Percentiles rank a stretch among this genome's conserved stretches.
Conservation (phyloP, 352 stramenopile species). For the Pythium periplocum region DNA sequence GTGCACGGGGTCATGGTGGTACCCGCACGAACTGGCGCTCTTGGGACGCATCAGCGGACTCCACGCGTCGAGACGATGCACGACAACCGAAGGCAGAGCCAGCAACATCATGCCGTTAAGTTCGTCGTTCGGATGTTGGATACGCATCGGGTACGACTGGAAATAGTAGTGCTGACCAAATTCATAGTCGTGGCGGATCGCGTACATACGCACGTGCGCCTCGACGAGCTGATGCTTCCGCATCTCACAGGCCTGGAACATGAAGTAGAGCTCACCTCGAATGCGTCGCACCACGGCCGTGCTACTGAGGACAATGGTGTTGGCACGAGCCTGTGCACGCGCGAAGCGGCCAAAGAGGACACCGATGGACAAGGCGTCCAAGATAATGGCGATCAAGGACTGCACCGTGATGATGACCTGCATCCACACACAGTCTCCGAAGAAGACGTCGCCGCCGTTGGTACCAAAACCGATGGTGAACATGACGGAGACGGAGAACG, state of each 20-base stretch:
- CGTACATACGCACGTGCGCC: constrained; percentile 92
- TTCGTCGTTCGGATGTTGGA: constrained; percentile 92
- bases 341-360: constrained; percentile 94
- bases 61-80: constrained; percentile 91
- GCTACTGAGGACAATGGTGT: constrained; percentile 93
- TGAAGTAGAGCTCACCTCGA: constrained; percentile 90
- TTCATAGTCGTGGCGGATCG: constrained; percentile 74
- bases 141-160: constrained; percentile 92
- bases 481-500: constrained; percentile 75
- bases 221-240: constrained; percentile 94
- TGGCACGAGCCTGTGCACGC: constrained; percentile 84
- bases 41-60: constrained; percentile 87
- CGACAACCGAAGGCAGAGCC: constrained; percentile 87
- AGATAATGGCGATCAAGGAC: constrained; percentile 87
- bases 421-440: constrained; percentile 90
- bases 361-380: constrained; percentile 92
- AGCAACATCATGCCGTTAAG: constrained; percentile 87
- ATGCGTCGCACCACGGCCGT: constrained; percentile 88
- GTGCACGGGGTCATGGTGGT: constrained; percentile 61
- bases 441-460: constrained; percentile 81
- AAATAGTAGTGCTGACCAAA: constrained; percentile 79
- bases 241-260: constrained; percentile 89
- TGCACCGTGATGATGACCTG: constrained; percentile 90
- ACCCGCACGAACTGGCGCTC: constrained; percentile 28
- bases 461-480: constrained; percentile 81